A percentile compares a stretch with the other conserved stretches of the same genome.
These are phyloP conservation scores for Penicillium crystallinum DNA, from an alignment of 495 filamentous ascomycete genomes.

Conservation along the genomic window DNA sequence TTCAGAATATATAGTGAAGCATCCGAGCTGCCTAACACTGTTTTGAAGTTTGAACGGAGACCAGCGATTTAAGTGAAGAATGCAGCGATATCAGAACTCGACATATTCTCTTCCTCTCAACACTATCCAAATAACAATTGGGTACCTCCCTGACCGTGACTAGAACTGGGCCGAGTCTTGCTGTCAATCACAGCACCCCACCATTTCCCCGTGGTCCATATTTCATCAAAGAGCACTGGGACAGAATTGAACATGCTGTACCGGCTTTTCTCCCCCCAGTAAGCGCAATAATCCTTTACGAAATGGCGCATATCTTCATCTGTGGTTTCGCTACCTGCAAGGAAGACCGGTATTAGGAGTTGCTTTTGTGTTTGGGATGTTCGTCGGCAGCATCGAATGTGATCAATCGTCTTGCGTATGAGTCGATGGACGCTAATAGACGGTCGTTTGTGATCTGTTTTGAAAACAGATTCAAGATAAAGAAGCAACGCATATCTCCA, in stretches of 20 bases:
- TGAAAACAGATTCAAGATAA: constrained; percentile 26
- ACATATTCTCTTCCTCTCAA: neutral
- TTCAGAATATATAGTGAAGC: too few relatives aligned
- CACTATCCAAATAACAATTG: neutral
- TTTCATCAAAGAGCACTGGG: constrained; percentile 11
- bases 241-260: constrained; percentile 25
- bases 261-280: constrained; percentile 6
- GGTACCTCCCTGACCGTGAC: neutral
- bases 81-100: neutral
- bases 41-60: neutral
- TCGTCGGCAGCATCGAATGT: constrained; percentile 23
- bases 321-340: constrained; percentile 25
- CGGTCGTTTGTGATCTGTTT: constrained; percentile 6
- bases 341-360: constrained; percentile 23
- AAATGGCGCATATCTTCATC: constrained; percentile 17
- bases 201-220: constrained; percentile 11
- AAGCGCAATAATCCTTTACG: constrained; percentile 17
- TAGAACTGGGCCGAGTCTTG: constrained; percentile 3
- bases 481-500: constrained; percentile 27
- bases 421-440: neutral
- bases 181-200: constrained; percentile 13
- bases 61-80: neutral
- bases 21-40: too few relatives aligned
- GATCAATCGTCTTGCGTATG: constrained; percentile 14
- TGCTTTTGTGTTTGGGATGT: constrained; percentile 21